Base-by-base conservation (phyloP, 441 rosid species). In the Geranium incanum region DNA sequence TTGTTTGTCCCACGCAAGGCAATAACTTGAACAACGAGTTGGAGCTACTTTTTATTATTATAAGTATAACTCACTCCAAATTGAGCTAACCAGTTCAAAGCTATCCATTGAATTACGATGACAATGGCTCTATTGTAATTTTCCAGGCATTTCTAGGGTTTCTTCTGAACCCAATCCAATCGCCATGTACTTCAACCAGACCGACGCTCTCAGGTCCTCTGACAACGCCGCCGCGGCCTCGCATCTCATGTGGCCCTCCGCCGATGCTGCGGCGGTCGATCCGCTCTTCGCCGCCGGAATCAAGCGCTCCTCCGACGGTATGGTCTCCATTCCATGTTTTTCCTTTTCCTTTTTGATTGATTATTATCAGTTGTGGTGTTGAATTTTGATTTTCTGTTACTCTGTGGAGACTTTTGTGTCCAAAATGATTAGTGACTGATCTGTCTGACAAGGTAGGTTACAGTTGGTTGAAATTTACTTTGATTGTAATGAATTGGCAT, bases 241-340 rank as follows among this genome's bases (percentile, higher is more conserved):
- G 59, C 59, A 50, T 50, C 15, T 50, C 15, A 50, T 50, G 59
- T 50, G 59, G 59, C 59, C 59, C 16, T 50, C 59, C 59, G 59
- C 59, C 15, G 16, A 50, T 50, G 59, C 16, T 13, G 18, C 59
- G 15, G 59, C 59, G 5, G 18, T 50, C 5, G 59, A 50, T n/a
- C 59, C 59, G 4, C 15, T 50, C 59, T 50, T 50, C 59, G 59
- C 59, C 18, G 59, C 59, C 59, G 59, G 59, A 4, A 50, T 50
- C 59, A 50, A 50, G 18, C 59, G 59, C 16, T 50, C 59, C 16
- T 12, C 59, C 13, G 59, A 50, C 4, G 59, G 59, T 50, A 50
- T 50, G 4, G 6, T 50, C 59, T 50, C 5, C 16, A 1, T 50
- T 50, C 59, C 43, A 39, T 28, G 33, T 28, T 28, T 28, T 28